Conservation (phyloP, 371 early-diverging fungal genomes). For the Syncephalastrum monosporum region DNA sequence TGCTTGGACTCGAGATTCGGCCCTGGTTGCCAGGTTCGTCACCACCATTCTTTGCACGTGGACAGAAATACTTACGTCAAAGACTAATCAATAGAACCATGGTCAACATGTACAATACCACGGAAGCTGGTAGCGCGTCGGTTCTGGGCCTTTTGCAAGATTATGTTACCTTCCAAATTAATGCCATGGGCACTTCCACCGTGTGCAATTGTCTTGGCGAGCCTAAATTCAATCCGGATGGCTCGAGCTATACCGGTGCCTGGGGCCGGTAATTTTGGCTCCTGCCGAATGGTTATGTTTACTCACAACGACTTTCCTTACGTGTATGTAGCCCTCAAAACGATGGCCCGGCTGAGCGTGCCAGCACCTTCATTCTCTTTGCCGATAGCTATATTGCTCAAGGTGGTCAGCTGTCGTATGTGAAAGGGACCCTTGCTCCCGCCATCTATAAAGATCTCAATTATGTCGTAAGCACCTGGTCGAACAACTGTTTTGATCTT, state of each 20-base stretch:
- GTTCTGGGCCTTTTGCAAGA: constrained; percentile 22
- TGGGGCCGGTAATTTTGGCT: constrained; percentile 7
- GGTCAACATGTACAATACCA: constrained; percentile 11
- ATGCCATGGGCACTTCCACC: constrained; percentile 21
- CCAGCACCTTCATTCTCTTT: constrained; percentile 49
- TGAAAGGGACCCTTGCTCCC: constrained; percentile 8
- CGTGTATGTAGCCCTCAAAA: constrained; percentile 58
- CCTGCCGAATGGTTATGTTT: too few relatives aligned
- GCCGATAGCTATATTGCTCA: constrained; percentile 24
- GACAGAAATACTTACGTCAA: too few relatives aligned
- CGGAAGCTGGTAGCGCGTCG: not conserved
- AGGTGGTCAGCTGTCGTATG: constrained; percentile 4
- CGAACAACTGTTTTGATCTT: constrained; percentile 47
- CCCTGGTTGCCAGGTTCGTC: constrained; percentile 29
- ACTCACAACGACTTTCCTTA: too few relatives aligned
- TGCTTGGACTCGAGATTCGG: constrained; percentile 76
- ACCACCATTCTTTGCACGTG: too few relatives aligned
- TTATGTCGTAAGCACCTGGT: constrained; percentile 53
- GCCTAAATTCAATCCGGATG: constrained; percentile 51
- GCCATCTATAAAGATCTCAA: constrained; percentile 56
- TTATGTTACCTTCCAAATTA: constrained; percentile 36
- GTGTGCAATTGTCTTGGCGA: constrained; percentile 64
- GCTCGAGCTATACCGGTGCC: constrained; percentile 15
- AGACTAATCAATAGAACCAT: constrained; percentile 26
- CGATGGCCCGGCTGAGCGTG: constrained; percentile 84